Evolutionary conservation across 441 rosid genomes (phyloP).

Genomic region (Adansonia madagascariensis): DNA sequence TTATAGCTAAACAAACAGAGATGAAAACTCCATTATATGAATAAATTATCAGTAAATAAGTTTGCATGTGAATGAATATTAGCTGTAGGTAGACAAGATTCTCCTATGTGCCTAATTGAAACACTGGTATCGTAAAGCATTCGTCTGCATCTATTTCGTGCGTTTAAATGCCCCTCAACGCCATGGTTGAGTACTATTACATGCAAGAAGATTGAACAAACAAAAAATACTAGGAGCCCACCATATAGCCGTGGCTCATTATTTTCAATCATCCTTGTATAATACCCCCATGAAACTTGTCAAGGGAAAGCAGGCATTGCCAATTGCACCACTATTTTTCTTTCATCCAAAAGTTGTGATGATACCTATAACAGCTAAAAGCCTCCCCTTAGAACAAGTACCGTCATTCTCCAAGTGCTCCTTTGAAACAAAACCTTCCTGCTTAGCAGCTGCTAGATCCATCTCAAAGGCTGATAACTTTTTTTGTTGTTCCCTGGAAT

Average conservation of each 20-base stretch:
- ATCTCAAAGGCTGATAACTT: conserved; percentile 55
- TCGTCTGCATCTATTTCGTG: background rate
- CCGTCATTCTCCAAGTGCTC: conserved; percentile 35
- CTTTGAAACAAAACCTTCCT: conserved; percentile 59
- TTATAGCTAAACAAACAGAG: background rate
- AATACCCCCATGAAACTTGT: background rate
- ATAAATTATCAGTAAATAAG: background rate
- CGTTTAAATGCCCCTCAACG: background rate
- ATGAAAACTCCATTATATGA: background rate
- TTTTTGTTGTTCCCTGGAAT: conserved; percentile 59
- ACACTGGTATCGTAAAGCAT: background rate
- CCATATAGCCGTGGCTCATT: background rate
- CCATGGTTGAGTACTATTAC: background rate
- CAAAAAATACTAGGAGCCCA: background rate
- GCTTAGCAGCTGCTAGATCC: conserved; percentile 57
- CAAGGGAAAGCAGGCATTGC: conserved; percentile 34
- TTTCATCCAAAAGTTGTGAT: conserved; percentile 60
- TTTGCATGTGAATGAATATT: background rate
- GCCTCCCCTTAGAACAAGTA: conserved; percentile 45
- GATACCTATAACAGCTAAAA: conserved; percentile 55
- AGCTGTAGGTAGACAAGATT: background rate
- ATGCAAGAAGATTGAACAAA: background rate
- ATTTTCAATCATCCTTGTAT: background rate
- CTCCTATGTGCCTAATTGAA: conserved; percentile 4
- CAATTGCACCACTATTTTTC: conserved; percentile 68